Conservation (phyloP, 2,329 filamentous ascomycete genomes). For the Tothia fuscella region DNA sequence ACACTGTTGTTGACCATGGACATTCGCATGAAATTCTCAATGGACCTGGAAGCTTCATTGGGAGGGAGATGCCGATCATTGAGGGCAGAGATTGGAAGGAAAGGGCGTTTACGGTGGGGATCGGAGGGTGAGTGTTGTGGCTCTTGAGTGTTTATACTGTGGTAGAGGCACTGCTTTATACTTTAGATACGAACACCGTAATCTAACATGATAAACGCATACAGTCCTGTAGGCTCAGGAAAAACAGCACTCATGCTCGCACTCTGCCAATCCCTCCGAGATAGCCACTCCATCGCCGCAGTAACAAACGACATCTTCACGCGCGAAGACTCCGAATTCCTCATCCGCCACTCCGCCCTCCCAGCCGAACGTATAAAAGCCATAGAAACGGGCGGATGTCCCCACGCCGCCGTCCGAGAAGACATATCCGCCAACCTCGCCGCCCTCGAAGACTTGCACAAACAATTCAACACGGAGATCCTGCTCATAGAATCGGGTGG, state of each 20-base stretch:
- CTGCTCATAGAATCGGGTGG: slow-evolving; percentile 92
- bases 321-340: slow-evolving; percentile 92
- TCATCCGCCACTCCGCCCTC: slow-evolving; percentile 75
- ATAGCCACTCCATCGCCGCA: slow-evolving; percentile 74
- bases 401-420: slow-evolving; percentile 92
- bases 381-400: slow-evolving; percentile 95
- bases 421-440: slow-evolving; percentile 91
- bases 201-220: neutral
- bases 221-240: slow-evolving; percentile 88
- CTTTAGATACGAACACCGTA: neutral
- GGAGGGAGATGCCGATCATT: slow-evolving; percentile 85
- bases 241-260: slow-evolving; percentile 96
- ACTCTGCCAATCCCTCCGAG: slow-evolving; percentile 73
- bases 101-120: slow-evolving; percentile 90
- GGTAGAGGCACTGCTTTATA: neutral
- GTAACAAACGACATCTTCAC: slow-evolving; percentile 99
- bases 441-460: slow-evolving; percentile 79
- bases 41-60: slow-evolving; percentile 79
- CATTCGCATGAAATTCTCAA: slow-evolving; percentile 94
- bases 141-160: too few relatives aligned
- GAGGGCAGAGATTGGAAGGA: slow-evolving; percentile 81
- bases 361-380: slow-evolving; percentile 75
- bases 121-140: slow-evolving; percentile 63
- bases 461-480: slow-evolving; percentile 66
- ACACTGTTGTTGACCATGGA: slow-evolving; percentile 55